Evolutionary conservation across 768 basidiomycete genomes (phyloP).

Genomic region (Lentinula aciculospora): DNA sequence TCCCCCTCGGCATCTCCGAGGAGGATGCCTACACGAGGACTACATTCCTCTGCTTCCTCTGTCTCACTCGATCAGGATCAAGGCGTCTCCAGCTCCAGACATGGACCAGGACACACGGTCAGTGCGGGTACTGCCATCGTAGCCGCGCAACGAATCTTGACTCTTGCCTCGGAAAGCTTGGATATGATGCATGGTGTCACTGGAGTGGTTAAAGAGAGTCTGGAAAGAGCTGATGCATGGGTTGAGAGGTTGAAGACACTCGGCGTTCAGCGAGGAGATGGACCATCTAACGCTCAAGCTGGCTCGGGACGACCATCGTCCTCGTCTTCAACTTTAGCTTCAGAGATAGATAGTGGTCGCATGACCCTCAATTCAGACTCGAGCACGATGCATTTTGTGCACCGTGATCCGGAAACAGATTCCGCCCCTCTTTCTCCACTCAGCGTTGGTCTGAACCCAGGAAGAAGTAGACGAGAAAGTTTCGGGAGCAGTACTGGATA

Average conservation of each 20-base stretch:
- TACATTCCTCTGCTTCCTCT: not conserved
- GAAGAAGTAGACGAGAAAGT: constrained; percentile 1
- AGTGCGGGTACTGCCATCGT: constrained; percentile 52
- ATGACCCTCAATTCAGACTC: not conserved
- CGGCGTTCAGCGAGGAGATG: constrained; percentile 55
- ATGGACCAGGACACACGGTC: constrained; percentile 18
- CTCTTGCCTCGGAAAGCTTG: constrained; percentile 84
- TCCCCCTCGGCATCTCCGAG: constrained; percentile 24
- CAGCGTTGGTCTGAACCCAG: not conserved
- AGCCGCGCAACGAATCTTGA: constrained; percentile 76
- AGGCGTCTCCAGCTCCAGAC: constrained; percentile 8
- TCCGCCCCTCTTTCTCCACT: not conserved
- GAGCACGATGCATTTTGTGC: not conserved
- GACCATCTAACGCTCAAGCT: not conserved
- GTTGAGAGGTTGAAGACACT: constrained; percentile 75
- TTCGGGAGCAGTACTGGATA: not conserved
- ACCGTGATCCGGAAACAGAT: not conserved
- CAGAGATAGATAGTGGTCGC: not conserved
- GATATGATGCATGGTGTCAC: constrained; percentile 91
- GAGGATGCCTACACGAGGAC: not conserved
- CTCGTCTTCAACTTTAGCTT: not conserved
- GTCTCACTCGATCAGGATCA: not conserved
- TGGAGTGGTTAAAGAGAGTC: constrained; percentile 79
- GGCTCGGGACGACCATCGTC: not conserved
- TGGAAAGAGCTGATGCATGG: constrained; percentile 90